These are phyloP conservation scores for Fusarium bulbicola DNA, from an alignment of 2,329 filamentous ascomycete genomes.

Conservation along the genomic window DNA sequence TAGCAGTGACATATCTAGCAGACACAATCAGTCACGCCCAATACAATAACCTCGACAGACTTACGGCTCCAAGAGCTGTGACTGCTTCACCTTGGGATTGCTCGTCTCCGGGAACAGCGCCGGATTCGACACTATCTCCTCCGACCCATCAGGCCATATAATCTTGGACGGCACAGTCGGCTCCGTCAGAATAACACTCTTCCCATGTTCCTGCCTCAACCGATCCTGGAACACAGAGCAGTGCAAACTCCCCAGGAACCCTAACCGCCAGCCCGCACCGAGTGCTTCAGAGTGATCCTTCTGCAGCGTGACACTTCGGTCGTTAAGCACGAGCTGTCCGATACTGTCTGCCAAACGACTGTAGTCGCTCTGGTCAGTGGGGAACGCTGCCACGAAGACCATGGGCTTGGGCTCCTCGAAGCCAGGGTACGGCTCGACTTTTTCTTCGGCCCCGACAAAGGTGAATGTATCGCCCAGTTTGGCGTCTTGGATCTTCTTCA, in stretches of 20 bases:
- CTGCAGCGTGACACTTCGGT: slow-evolving; percentile 90
- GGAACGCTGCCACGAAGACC: slow-evolving; percentile 98
- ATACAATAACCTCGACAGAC: background rate
- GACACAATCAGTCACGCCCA: background rate
- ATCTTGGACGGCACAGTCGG: slow-evolving; percentile 94
- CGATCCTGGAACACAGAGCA: slow-evolving; percentile 99
- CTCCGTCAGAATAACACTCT: slow-evolving; percentile 95
- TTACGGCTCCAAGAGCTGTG: slow-evolving; percentile 61
- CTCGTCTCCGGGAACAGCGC: slow-evolving; percentile 82
- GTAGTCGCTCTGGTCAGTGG: slow-evolving; percentile 89
- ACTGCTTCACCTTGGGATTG: slow-evolving; percentile 55
- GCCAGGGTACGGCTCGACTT: slow-evolving; percentile 83
- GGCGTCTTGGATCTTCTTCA: slow-evolving; percentile 96
- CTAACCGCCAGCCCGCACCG: slow-evolving; percentile 91
- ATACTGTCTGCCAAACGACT: slow-evolving; percentile 92
- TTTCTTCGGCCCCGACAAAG: slow-evolving; percentile 76
- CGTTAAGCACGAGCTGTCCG: slow-evolving; percentile 90
- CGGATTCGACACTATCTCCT: slow-evolving; percentile 84
- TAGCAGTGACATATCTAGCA: slow-evolving; percentile 74
- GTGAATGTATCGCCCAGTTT: slow-evolving; percentile 97
- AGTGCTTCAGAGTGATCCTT: slow-evolving; percentile 96
- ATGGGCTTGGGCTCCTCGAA: slow-evolving; percentile 98
- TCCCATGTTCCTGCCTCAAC: slow-evolving; percentile 90
- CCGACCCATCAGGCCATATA: slow-evolving; percentile 78
- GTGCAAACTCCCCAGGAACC: slow-evolving; percentile 95